Evolutionary conservation across 768 basidiomycete genomes (phyloP), one percentile per base, ranked within the genome.

Genomic region (Trametes coccinea): DNA sequence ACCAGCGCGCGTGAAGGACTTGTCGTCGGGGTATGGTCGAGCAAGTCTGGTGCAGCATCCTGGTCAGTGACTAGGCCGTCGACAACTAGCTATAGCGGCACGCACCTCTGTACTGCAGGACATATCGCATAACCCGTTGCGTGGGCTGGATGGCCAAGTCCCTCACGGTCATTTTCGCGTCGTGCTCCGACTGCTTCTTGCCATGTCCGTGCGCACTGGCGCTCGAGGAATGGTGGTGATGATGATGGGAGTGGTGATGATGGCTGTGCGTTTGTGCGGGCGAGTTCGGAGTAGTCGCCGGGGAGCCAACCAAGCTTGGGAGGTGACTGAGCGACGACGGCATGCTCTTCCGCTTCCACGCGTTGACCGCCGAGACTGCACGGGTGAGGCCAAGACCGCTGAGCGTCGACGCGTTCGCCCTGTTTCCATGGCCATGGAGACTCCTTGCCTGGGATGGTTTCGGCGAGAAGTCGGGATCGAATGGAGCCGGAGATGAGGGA

Each of bases 131-230:
- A n/a, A 86, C 78, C 17, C 87, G 76, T 68, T 89, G 86, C 13
- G 81, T 80, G 16, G 87, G 87, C 64, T 83, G 75, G 55, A 89
- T 87, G 2, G 85, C 85, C 31, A 89, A 69, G 59, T 88, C 87
- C 53, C 85, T 75, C 27, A 86, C 76, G 33, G 72, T 72, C 3
- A 68, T 68, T 31, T 66, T 65, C 61, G 69, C 70, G 56, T 63
- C 53, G 62, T 74, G 50, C 53, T 66, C 63, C 48, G 51, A 47
- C 40, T 60, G 53, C 52, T 57, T 60, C 49, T 54, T 43, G 9
- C 52, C 41, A 45, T 53, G 41, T 6, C 57, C 37, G 27, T 30
- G 13, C 34, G 29, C 16, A 30, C 6, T n/a, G 29, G 27, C 56
- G 49, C 41, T 16, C 7, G 41, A n/a, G n/a, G 41, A 43, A 14